These are phyloP conservation scores for Raphanus sativus DNA, from an alignment of 345 rosid genomes.

Conservation along the genomic window DNA sequence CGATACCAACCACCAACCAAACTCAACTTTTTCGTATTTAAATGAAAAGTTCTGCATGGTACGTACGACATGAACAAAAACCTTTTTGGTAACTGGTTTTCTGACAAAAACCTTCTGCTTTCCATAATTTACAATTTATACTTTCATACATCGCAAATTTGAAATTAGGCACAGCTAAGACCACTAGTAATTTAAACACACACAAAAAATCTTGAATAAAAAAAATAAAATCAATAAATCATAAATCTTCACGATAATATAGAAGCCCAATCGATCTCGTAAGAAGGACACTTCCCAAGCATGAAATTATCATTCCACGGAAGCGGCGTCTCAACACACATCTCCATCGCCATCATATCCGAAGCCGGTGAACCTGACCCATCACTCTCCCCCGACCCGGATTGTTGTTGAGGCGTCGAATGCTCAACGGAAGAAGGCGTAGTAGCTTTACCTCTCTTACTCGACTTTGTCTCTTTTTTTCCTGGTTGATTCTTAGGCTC, in stretches of 20 bases:
- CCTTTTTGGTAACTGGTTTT: too few species aligned
- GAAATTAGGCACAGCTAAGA: not conserved
- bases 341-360: constrained; percentile 43
- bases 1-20: not conserved
- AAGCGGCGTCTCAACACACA: constrained; percentile 34
- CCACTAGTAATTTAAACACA: not conserved
- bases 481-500: constrained; percentile 56
- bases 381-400: constrained; percentile 50
- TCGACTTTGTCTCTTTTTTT: constrained; percentile 35
- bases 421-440: constrained; percentile 7
- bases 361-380: constrained; percentile 50
- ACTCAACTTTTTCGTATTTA: not conserved
- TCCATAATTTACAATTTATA: constrained; percentile 27
- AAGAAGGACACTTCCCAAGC: constrained; percentile 74
- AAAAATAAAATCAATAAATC: not conserved
- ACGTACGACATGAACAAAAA: constrained; percentile 4
- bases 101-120: not conserved
- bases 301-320: constrained; percentile 60
- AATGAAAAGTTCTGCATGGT: not conserved
- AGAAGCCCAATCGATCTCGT: constrained; percentile 86
- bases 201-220: constrained; percentile 4
- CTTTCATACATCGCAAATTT: not conserved
- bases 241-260: constrained; percentile 40
- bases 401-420: constrained; percentile 1
- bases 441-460: constrained; percentile 22